Conservation (phyloP, 768 basidiomycete species). For the Amanita jacksonii region DNA sequence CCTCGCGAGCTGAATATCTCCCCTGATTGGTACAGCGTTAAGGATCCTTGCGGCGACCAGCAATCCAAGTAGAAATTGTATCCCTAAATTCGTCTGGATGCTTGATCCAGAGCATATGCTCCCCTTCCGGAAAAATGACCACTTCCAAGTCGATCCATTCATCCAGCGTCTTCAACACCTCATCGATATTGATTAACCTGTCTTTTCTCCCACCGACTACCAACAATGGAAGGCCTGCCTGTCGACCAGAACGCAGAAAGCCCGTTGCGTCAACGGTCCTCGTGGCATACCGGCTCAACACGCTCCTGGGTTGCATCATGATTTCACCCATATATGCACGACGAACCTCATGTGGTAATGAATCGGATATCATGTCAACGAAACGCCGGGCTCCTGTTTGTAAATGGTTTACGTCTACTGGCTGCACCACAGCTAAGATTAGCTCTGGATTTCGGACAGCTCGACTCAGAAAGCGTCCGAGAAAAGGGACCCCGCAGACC, state of each 20-base stretch:
- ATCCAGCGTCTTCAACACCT: not conserved
- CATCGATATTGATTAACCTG: not conserved
- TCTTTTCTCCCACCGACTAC: not conserved
- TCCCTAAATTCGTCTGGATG: not conserved
- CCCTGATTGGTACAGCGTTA: no score
- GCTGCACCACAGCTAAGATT: not conserved
- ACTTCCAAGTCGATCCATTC: not conserved
- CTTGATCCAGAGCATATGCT: not conserved
- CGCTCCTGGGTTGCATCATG: constrained; percentile 1
- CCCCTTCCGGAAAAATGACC: not conserved
- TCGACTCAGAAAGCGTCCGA: not conserved
- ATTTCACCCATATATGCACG: not conserved
- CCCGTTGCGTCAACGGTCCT: not conserved
- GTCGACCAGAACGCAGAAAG: not conserved
- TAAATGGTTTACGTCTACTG: not conserved
- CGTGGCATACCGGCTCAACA: not conserved
- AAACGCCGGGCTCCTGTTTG: not conserved
- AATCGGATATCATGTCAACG: not conserved
- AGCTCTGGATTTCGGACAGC: not conserved
- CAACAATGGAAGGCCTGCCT: not conserved
- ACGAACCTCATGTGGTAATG: not conserved
- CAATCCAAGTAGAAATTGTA: not conserved
- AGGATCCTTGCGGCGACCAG: no score
- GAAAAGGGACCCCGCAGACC: not conserved
- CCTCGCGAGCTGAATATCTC: no score